Evolutionary conservation across 768 basidiomycete species (phyloP).

Genomic region (Leucocoprinus leucothites): DNA sequence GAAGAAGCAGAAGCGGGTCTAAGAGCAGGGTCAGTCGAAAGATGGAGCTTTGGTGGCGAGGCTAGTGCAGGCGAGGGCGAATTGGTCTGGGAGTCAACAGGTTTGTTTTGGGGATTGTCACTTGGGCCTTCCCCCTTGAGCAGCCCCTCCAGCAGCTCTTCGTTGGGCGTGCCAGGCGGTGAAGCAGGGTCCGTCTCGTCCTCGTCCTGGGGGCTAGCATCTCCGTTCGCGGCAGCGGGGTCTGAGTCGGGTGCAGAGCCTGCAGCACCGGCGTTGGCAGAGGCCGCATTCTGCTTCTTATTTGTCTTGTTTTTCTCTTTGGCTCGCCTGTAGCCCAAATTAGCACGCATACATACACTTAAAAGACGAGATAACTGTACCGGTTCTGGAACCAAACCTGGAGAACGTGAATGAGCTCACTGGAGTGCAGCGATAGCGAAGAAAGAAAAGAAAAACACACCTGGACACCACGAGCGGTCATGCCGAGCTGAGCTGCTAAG

Average conservation of each 20-base stretch:
- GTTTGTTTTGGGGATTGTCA: background rate
- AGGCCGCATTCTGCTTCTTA: constrained; percentile 32
- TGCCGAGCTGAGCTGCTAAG: constrained; percentile 79
- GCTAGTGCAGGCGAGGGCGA: constrained; percentile 25
- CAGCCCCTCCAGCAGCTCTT: constrained; percentile 12
- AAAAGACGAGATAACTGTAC: constrained; percentile 28
- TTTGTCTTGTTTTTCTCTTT: constrained; percentile 74
- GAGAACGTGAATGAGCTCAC: constrained; percentile 19
- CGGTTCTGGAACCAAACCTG: constrained; percentile 93
- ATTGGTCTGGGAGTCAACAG: constrained; percentile 18
- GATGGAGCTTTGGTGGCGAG: constrained; percentile 39
- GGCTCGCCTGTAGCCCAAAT: constrained; percentile 55
- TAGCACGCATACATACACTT: constrained; percentile 11
- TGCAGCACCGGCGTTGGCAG: constrained; percentile 16
- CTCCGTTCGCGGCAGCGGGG: constrained; percentile 2
- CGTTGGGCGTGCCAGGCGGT: constrained; percentile 8
- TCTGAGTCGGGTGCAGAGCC: constrained; percentile 18
- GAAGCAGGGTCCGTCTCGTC: constrained; percentile 3
- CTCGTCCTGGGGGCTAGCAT: constrained; percentile 5
- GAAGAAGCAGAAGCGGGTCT: constrained; percentile 17
- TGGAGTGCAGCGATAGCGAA: constrained; percentile 4
- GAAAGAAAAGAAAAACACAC: constrained; percentile 36
- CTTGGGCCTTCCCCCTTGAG: background rate
- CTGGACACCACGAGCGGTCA: constrained; percentile 95
- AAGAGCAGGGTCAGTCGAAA: constrained; percentile 29